Evolutionary conservation across 1,284 basidiomycete genomes (phyloP).

Genomic region (Moesziomyces aphidis): DNA sequence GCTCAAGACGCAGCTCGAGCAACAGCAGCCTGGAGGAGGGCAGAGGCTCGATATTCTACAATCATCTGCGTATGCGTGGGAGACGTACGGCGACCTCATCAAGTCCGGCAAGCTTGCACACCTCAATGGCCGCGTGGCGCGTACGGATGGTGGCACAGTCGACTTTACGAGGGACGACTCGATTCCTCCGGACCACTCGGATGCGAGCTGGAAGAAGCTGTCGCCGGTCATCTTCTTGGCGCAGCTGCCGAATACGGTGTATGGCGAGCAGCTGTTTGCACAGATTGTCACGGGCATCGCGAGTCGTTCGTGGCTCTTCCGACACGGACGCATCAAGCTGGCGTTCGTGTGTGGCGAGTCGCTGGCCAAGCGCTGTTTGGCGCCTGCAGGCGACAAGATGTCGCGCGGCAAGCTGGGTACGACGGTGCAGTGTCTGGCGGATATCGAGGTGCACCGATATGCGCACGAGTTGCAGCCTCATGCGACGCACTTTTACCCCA

Average conservation of each 20-base stretch:
- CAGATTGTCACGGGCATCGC: constrained; percentile 61
- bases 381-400: constrained; percentile 36
- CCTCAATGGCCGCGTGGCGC: constrained; percentile 36
- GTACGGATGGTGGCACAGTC: constrained; percentile 14
- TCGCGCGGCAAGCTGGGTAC: constrained; percentile 54
- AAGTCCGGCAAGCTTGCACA: constrained; percentile 48
- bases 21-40: constrained; percentile 7
- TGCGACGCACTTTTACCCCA: constrained; percentile 54
- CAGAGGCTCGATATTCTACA: constrained; percentile 43
- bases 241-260: constrained; percentile 65
- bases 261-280: constrained; percentile 64
- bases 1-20: constrained; percentile 26
- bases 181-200: constrained; percentile 15
- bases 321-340: constrained; percentile 56
- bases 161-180: constrained; percentile 30
- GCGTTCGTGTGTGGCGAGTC: constrained; percentile 60
- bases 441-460: constrained; percentile 30
- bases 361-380: constrained; percentile 53
- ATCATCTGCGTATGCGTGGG: constrained; percentile 50
- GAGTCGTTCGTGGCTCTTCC: constrained; percentile 60
- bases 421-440: constrained; percentile 49
- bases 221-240: constrained; percentile 60
- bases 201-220: constrained; percentile 41
- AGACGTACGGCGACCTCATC: constrained; percentile 50
- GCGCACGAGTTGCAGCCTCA: constrained; percentile 48